A percentile compares a stretch with the other conserved stretches of the same genome.
These are phyloP conservation scores for Kodamaea sp. DNA, from an alignment of 1,139 yeast species.

Conservation along the genomic window DNA sequence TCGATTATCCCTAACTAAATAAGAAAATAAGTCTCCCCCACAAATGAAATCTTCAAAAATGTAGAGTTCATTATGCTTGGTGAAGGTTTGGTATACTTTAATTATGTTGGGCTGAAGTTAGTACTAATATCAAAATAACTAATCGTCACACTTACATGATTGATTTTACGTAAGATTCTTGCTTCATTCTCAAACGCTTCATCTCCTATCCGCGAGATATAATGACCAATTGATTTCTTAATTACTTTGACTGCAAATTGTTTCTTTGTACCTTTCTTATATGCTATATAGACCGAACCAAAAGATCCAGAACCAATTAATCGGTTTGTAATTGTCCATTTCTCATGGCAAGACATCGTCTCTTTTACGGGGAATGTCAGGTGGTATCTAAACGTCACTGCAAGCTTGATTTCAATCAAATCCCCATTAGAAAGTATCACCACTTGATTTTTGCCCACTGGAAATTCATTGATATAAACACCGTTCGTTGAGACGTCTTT, in stretches of 20 bases:
- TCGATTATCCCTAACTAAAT: conserved; percentile 42
- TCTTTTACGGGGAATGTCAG: no score
- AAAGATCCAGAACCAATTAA: conserved; percentile 1
- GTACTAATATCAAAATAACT: conserved; percentile 16
- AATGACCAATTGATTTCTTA: conserved; percentile 12
- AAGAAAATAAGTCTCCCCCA: conserved; percentile 69
- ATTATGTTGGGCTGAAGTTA: conserved; percentile 42
- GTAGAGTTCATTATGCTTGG: conserved; percentile 33
- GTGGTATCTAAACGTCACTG: no score
- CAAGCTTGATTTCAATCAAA: conserved; percentile 3
- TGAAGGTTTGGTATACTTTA: conserved; percentile 38
- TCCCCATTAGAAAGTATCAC: conserved; percentile 45
- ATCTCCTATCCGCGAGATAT: no score
- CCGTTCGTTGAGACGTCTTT: conserved; percentile 57
- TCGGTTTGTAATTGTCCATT: background rate
- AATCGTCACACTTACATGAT: background rate
- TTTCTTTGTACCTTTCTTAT: conserved; percentile 7
- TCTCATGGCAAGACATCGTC: no score
- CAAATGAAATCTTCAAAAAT: conserved; percentile 43
- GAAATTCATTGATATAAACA: conserved; percentile 39
- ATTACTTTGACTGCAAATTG: conserved; percentile 54
- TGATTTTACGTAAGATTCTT: background rate
- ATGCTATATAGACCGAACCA: conserved; percentile 3
- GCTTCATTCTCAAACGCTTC: no score
- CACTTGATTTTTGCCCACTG: conserved; percentile 29